Evolutionary conservation across 345 rosid genomes (phyloP), one percentile per base, ranked within the genome.

Genomic region (Trapa incisa): DNA sequence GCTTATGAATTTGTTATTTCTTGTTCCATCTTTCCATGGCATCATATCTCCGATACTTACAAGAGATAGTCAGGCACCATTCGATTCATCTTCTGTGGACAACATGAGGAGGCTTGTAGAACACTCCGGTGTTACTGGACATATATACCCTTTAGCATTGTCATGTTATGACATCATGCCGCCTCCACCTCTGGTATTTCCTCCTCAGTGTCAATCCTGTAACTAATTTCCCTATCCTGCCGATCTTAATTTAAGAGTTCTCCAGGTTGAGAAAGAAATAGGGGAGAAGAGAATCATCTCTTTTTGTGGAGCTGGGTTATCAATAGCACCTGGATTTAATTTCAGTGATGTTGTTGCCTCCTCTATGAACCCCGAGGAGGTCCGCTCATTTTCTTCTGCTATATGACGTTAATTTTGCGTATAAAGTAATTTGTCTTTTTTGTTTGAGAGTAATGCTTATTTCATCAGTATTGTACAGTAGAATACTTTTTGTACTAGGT

Each of bases 111-210:
- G 97, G 86, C 78, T 94, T 62, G 85, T 78, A 35, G 92, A 87
- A 74, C 87, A 87, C 77, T 86, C 96, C 73, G 96, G 90, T 61
- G 79, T 78, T 74, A 92, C 92, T 5, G 92, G 88, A 64, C 96
- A 88, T 79, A 67, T 88, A 43, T 93, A 87, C 70, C 98, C 97
- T 12, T 75, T 90, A 74, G 82, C 96, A 70, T 73, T 93, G 68
- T 78, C 87, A 67, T 93, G 98, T 81, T 65, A 87, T 72, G 91
- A 87, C 76, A 87, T 94, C 72, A 94, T 94, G 97, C 99, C 99
- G 3, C 99, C 99, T 82, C 99, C 99, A 37, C 70, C 70, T 2
- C 83, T 80, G 83, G 99, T 90, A 68, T 68, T 61, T 66, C 43
- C 50, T 63, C 69, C 71, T 35, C 66, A 45, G 66, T 47, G 22